phyloP scores from a whole-genome alignment of 2,329 filamentous ascomycete species.

The Penicillium sp. region DNA sequence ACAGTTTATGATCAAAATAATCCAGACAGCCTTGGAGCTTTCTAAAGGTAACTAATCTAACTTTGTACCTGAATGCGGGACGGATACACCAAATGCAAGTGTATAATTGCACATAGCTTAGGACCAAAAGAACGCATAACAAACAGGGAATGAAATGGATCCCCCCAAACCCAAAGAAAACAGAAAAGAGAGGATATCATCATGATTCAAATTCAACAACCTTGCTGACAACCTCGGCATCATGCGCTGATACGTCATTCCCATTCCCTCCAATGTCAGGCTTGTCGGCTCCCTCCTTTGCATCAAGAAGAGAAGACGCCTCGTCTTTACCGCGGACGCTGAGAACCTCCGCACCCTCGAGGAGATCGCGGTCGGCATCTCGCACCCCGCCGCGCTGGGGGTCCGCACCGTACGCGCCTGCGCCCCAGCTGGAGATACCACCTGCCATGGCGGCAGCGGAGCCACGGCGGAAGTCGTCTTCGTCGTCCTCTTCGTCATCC shows the following conservation, averaged over 20 bases:
- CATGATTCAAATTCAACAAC: conserved; percentile 40
- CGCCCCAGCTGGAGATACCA: conserved; percentile 38
- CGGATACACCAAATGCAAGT: conserved; percentile 1
- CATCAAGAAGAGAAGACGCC: conserved; percentile 28
- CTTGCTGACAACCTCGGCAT: conserved; percentile 36
- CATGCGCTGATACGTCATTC: conserved; percentile 12
- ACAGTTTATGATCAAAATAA: too few relatives aligned
- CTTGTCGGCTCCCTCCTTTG: conserved; percentile 17
- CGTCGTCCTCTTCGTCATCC: conserved; percentile 67
- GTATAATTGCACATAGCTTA: conserved; percentile 7
- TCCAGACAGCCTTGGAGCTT: background rate
- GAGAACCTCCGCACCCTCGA: conserved; percentile 72
- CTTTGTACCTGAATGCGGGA: background rate
- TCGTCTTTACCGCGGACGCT: conserved; percentile 40
- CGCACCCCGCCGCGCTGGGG: conserved; percentile 63
- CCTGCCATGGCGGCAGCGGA: conserved; percentile 32
- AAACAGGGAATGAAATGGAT: background rate
- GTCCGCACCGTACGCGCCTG: conserved; percentile 52
- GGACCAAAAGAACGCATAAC: conserved; percentile 2
- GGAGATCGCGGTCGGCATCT: conserved; percentile 66
- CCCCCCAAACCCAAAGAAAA: background rate
- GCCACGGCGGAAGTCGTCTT: conserved; percentile 55
- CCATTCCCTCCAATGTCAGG: background rate
- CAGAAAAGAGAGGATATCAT: conserved; percentile 10
- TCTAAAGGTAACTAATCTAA: background rate